Conservation (phyloP, 2,329 filamentous ascomycete species). For the Alternaria hordeiaustralica region DNA sequence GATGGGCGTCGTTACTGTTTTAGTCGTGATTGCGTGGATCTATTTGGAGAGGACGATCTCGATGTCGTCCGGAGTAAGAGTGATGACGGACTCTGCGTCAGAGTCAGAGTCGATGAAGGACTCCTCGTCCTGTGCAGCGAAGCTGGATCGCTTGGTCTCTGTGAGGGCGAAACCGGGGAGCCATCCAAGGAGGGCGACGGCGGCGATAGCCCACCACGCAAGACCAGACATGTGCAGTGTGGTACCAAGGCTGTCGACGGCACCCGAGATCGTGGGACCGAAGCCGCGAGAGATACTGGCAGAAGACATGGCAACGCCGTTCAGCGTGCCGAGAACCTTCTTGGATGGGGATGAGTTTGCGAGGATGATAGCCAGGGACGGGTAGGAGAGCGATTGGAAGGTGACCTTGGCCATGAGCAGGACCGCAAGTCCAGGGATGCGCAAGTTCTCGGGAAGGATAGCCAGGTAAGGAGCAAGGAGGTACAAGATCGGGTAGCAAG, state of each 20-base stretch:
- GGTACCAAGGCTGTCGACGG: slow-evolving; percentile 82
- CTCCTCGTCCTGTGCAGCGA: slow-evolving; percentile 38
- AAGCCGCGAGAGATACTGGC: slow-evolving; percentile 88
- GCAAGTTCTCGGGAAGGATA: slow-evolving; percentile 74
- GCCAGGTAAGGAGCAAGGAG: slow-evolving; percentile 87
- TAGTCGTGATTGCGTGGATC: slow-evolving; percentile 24
- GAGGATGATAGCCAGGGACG: slow-evolving; percentile 85
- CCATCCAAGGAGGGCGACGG: slow-evolving; percentile 74
- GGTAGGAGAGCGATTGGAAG: slow-evolving; percentile 88
- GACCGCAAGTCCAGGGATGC: slow-evolving; percentile 76
- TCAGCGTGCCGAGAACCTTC: slow-evolving; percentile 86
- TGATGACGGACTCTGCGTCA: slow-evolving; percentile 42
- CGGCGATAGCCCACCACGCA: slow-evolving; percentile 89
- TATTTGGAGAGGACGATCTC: slow-evolving; percentile 42
- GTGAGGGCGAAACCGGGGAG: slow-evolving; percentile 64
- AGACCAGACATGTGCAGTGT: slow-evolving; percentile 83
- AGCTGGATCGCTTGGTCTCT: slow-evolving; percentile 57
- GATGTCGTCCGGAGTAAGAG: slow-evolving; percentile 40
- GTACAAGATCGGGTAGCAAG: slow-evolving; percentile 88
- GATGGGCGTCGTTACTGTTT: slow-evolving; percentile 17
- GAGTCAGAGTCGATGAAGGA: slow-evolving; percentile 36
- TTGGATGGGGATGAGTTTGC: slow-evolving; percentile 87
- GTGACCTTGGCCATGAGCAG: slow-evolving; percentile 92
- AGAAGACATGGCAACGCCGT: slow-evolving; percentile 88
- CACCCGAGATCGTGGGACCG: slow-evolving; percentile 85